phyloP scores from a whole-genome alignment of 768 basidiomycete genomes.

The Rhodotorula toruloides region DNA sequence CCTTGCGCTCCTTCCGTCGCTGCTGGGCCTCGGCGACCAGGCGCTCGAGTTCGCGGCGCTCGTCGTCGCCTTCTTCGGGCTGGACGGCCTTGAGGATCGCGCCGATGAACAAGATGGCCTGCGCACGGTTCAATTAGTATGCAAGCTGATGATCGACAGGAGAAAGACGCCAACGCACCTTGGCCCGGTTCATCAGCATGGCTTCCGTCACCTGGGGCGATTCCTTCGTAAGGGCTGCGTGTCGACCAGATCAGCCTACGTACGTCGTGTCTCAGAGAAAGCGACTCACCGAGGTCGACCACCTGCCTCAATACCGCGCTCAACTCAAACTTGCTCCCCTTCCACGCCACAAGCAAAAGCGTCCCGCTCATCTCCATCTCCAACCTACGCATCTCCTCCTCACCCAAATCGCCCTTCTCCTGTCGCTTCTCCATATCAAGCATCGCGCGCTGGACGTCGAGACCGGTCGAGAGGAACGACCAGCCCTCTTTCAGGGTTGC shows the following conservation, averaged over 20 bases:
- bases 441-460: slow-evolving; percentile 75
- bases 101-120: slow-evolving; percentile 84
- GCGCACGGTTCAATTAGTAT: background rate
- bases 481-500: slow-evolving; percentile 80
- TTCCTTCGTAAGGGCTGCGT: slow-evolving; percentile 56
- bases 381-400: slow-evolving; percentile 75
- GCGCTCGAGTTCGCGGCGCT: slow-evolving; percentile 90
- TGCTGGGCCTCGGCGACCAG: slow-evolving; percentile 47
- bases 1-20: slow-evolving; percentile 17
- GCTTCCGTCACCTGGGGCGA: slow-evolving; percentile 61
- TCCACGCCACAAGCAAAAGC: slow-evolving; percentile 93
- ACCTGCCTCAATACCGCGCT: slow-evolving; percentile 78
- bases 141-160: background rate
- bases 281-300: slow-evolving; percentile 26
- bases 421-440: slow-evolving; percentile 88
- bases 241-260: slow-evolving; percentile 64
- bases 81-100: slow-evolving; percentile 77
- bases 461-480: slow-evolving; percentile 92
- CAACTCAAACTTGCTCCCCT: slow-evolving; percentile 92
- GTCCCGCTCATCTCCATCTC: slow-evolving; percentile 93
- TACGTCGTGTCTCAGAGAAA: slow-evolving; percentile 28
- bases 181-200: slow-evolving; percentile 73
- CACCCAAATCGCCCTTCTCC: slow-evolving; percentile 75
- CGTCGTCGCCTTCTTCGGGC: slow-evolving; percentile 88
- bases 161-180: slow-evolving; percentile 52